A percentile compares a stretch with the other conserved stretches of the same genome.
Conservation (phyloP, 306 rosid species). For the Chamaecrista fasciculata region DNA sequence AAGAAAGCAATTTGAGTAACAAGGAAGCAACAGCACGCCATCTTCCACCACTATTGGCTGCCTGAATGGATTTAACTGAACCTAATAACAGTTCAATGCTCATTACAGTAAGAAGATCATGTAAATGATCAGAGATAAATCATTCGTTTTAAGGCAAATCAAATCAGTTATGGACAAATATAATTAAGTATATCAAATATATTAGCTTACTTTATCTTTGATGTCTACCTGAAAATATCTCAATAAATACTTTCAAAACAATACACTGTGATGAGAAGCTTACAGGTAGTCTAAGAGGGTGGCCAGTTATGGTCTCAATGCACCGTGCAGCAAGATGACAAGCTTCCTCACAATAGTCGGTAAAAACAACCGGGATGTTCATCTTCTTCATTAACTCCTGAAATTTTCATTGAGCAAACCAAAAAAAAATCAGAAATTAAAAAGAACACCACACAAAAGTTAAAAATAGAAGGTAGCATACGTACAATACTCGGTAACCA, state of each 20-base stretch:
- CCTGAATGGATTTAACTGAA: conserved; percentile 89
- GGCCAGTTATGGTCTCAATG: conserved; percentile 50
- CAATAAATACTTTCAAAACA: neutral
- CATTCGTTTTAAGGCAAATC: neutral
- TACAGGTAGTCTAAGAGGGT: conserved; percentile 60
- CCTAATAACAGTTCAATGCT: conserved; percentile 42
- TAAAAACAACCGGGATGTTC: conserved; percentile 61
- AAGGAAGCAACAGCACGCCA: conserved; percentile 73
- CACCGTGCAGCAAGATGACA: conserved; percentile 86
- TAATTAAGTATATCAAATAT: neutral
- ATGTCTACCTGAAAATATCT: neutral
- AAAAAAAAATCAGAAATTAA: conserved; percentile 11
- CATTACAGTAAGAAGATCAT: neutral
- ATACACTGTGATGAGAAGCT: conserved; percentile 14
- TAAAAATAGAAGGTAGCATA: conserved; percentile 22
- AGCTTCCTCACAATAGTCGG: conserved; percentile 94
- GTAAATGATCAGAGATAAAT: too few species aligned
- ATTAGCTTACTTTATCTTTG: too few species aligned
- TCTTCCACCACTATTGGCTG: conserved; percentile 77
- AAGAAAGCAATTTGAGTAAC: conserved; percentile 85
- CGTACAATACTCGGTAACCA: conserved; percentile 85
- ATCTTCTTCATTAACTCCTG: conserved; percentile 67
- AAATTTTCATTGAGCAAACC: conserved; percentile 20
- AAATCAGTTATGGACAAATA: neutral
- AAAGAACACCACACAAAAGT: neutral